phyloP scores from a whole-genome alignment of 2,329 filamentous ascomycete species.

The Fusarium staphyleae region DNA sequence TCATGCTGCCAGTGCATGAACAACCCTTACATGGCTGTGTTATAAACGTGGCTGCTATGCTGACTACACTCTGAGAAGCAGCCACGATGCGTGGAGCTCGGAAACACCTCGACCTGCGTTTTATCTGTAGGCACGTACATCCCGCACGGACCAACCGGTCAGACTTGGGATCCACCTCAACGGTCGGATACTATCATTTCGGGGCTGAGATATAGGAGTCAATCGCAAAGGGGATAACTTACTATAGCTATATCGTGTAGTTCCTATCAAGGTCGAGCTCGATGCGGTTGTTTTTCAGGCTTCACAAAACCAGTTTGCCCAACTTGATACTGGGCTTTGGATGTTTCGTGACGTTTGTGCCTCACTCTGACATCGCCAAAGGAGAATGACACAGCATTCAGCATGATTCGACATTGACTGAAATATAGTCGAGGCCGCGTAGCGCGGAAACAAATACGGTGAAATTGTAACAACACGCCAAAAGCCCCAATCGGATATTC shows the following conservation, averaged over 20 bases:
- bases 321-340: no score
- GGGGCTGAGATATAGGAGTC: background rate
- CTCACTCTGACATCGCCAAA: no score
- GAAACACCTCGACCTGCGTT: constrained; percentile 16
- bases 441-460: constrained; percentile 3
- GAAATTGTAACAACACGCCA: background rate
- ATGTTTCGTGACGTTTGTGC: background rate
- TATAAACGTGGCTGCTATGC: background rate
- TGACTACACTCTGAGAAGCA: background rate
- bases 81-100: background rate
- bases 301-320: background rate
- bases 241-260: background rate
- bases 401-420: no score
- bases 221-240: background rate
- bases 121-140: background rate
- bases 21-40: no score
- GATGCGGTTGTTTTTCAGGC: no score
- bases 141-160: constrained; percentile 20
- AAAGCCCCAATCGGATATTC: background rate
- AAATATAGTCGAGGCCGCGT: background rate
- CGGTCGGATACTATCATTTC: constrained; percentile 5
- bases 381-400: no score
- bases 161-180: constrained; percentile 15
- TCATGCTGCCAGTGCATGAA: no score
- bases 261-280: background rate